phyloP scores from a whole-genome alignment of 2,329 filamentous ascomycete species.

The Talaromyces marneffei region DNA sequence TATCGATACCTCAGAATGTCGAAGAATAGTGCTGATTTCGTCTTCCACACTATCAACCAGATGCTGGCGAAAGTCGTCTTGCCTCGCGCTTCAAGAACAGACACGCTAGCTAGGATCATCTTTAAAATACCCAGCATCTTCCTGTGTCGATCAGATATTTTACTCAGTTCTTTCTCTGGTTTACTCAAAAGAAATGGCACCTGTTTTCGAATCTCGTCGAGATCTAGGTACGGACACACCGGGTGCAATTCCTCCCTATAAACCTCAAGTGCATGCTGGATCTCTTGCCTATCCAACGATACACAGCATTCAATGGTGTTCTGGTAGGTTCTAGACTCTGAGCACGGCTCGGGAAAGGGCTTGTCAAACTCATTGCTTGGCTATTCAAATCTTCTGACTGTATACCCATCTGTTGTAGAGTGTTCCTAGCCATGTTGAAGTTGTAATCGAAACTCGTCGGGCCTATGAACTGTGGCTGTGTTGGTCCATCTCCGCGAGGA shows the following conservation, averaged over 20 bases:
- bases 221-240: neutral
- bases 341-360: neutral
- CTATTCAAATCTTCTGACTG: neutral
- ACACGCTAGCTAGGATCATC: neutral
- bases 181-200: neutral
- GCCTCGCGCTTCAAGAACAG: neutral
- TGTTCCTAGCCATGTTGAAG: neutral
- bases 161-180: neutral
- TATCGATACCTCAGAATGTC: neutral
- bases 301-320: neutral
- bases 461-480: conserved; percentile 5
- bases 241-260: conserved; percentile 3
- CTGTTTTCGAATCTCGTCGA: neutral
- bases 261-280: neutral
- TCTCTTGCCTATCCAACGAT: neutral
- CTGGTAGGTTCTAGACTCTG: neutral
- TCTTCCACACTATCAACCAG: neutral
- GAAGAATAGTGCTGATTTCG: neutral
- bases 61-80: neutral
- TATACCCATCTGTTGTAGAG: conserved; percentile 4
- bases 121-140: neutral
- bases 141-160: neutral
- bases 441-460: conserved; percentile 4
- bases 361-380: neutral
- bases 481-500: neutral